Conservation (phyloP, 495 filamentous ascomycete genomes). For the Clavariopsis aquatica region DNA sequence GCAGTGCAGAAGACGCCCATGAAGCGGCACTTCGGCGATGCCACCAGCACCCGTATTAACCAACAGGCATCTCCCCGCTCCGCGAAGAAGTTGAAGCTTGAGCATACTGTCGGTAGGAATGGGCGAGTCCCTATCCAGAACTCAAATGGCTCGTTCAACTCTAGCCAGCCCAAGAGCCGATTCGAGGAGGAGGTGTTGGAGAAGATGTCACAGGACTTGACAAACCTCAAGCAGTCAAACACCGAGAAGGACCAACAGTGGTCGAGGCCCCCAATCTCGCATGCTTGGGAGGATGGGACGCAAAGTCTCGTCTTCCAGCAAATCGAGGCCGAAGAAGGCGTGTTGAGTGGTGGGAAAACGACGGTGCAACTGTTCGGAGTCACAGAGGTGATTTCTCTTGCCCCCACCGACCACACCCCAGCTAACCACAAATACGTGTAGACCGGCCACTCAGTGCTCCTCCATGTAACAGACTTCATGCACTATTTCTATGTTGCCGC, state of each 20-base stretch:
- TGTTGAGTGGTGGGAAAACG: slow-evolving; percentile 66
- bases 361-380: slow-evolving; percentile 91
- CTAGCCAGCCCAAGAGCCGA: slow-evolving; percentile 82
- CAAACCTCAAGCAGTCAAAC: slow-evolving; percentile 76
- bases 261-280: slow-evolving; percentile 70
- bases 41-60: slow-evolving; percentile 56
- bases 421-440: slow-evolving; percentile 37
- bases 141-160: slow-evolving; percentile 63
- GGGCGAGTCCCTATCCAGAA: slow-evolving; percentile 50
- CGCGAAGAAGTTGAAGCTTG: slow-evolving; percentile 79
- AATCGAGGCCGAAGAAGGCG: slow-evolving; percentile 92
- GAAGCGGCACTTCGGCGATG: slow-evolving; percentile 63
- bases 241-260: slow-evolving; percentile 93
- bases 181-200: slow-evolving; percentile 95
- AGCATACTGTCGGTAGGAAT: slow-evolving; percentile 38
- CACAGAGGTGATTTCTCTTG: slow-evolving; percentile 65
- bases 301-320: slow-evolving; percentile 86
- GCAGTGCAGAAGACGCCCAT: slow-evolving; percentile 42
- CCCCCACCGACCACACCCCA: slow-evolving; percentile 3
- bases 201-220: slow-evolving; percentile 90
- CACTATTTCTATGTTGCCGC: slow-evolving; percentile 96
- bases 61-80: slow-evolving; percentile 51
- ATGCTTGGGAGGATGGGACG: slow-evolving; percentile 67
- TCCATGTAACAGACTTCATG: slow-evolving; percentile 93
- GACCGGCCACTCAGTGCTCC: slow-evolving; percentile 85